Evolutionary conservation across 31 red algal species (phyloP).

Genomic region (Odonthalia washingtoniensis): DNA sequence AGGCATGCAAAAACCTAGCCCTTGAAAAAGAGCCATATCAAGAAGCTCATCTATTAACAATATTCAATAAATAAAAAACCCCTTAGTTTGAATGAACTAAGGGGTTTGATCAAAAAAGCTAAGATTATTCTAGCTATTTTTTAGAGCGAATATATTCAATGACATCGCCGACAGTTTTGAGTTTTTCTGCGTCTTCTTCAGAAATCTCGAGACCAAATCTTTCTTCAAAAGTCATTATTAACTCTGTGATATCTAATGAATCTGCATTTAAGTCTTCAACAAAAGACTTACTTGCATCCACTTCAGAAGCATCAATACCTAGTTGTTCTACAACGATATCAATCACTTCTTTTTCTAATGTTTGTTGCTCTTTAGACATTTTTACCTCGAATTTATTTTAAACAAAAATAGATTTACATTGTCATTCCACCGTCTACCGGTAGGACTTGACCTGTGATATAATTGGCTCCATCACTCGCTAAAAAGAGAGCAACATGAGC

Average conservation of each 20-base stretch:
- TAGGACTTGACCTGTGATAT: constrained; percentile 81
- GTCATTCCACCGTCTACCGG: constrained; percentile 6
- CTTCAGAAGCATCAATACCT: constrained; percentile 73
- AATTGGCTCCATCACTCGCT: constrained; percentile 80
- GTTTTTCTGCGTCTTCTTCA: constrained; percentile 97
- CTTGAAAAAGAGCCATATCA: no score
- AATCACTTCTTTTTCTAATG: constrained; percentile 10
- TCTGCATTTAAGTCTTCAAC: constrained; percentile 92
- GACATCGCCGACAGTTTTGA: constrained; percentile 37
- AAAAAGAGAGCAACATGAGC: constrained; percentile 92
- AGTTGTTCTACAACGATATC: constrained; percentile 23
- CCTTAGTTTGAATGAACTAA: no score
- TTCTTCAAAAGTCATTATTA: constrained; percentile 99
- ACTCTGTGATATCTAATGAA: constrained; percentile 94
- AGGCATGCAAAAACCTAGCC: no score
- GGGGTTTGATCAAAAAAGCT: no score
- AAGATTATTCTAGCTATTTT: no score
- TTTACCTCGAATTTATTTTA: no score
- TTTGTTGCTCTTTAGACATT: no score
- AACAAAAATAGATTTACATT: background rate
- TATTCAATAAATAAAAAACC: no score
- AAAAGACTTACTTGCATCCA: constrained; percentile 83
- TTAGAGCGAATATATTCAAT: constrained; percentile 1
- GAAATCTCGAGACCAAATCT: constrained; percentile 98
- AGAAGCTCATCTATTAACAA: no score